phyloP scores from a whole-genome alignment of 306 rosid genomes.

The Malus asiatica region DNA sequence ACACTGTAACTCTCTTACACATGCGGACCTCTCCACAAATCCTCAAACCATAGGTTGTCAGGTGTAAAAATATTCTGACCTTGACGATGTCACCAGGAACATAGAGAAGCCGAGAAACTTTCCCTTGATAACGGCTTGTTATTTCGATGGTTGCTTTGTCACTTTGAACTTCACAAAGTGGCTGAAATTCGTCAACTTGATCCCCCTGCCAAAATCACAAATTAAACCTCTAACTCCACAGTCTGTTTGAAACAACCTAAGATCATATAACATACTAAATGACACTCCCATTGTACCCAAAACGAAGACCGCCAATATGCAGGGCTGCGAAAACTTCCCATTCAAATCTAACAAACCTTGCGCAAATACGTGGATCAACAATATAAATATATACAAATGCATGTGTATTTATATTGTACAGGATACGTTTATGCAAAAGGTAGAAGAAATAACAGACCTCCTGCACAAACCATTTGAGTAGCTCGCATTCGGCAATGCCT shows the following conservation, averaged over 20 bases:
- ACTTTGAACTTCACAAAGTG: conserved; percentile 94
- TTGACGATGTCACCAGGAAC: conserved; percentile 85
- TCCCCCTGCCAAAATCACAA: conserved; percentile 61
- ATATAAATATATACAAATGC: too few relatives aligned
- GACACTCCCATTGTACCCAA: background rate
- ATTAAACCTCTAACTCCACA: background rate
- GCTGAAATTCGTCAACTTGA: conserved; percentile 78
- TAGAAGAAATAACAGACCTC: conserved; percentile 37
- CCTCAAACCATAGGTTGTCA: background rate
- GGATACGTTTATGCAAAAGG: background rate
- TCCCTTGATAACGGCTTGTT: conserved; percentile 91
- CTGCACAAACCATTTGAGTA: conserved; percentile 89
- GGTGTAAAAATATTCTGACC: conserved; percentile 33
- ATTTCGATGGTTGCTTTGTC: conserved; percentile 99
- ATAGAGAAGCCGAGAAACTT: conserved; percentile 44
- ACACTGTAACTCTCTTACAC: background rate
- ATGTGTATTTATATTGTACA: background rate
- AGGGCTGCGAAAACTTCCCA: too few relatives aligned
- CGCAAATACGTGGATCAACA: background rate
- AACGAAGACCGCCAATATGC: background rate
- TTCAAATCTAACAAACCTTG: too few relatives aligned
- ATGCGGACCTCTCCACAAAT: background rate
- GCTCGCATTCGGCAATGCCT: conserved; percentile 97
- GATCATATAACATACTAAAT: background rate
- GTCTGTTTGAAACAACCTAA: background rate